These are phyloP conservation scores for Ogataea ganodermae DNA, from an alignment of 805 yeast genomes.

Conservation along the genomic window DNA sequence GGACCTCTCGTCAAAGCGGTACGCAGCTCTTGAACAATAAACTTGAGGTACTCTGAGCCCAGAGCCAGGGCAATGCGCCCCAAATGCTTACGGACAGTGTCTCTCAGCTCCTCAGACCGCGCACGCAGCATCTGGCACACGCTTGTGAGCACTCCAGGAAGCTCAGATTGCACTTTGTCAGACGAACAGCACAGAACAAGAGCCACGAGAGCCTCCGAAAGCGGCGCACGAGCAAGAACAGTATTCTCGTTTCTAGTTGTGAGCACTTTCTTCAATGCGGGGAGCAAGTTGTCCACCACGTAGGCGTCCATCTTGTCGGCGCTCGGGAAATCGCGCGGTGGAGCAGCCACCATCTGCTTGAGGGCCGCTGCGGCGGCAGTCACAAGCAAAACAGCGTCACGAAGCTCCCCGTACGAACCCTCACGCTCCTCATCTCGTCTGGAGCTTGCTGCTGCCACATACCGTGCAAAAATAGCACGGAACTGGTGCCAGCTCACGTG, in stretches of 20 bases:
- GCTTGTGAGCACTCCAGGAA: constrained; percentile 82
- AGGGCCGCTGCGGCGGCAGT: constrained; percentile 56
- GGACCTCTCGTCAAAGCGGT: constrained; percentile 85
- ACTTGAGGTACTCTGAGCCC: constrained; percentile 73
- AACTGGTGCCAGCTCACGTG: constrained; percentile 78
- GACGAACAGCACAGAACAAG: constrained; percentile 62
- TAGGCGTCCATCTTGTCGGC: constrained; percentile 44
- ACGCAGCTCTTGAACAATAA: constrained; percentile 75
- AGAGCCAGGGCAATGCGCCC: constrained; percentile 62
- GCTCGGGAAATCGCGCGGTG: constrained; percentile 20
- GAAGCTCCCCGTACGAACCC: constrained; percentile 41
- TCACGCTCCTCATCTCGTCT: constrained; percentile 29
- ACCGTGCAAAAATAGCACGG: constrained; percentile 71
- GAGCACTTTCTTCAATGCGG: constrained; percentile 61
- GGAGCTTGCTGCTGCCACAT: constrained; percentile 40
- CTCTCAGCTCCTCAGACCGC: constrained; percentile 84
- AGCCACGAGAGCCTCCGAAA: constrained; percentile 78
- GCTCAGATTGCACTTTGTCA: constrained; percentile 53
- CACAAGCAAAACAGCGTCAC: constrained; percentile 59
- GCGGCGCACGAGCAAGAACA: constrained; percentile 68
- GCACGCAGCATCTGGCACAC: constrained; percentile 89
- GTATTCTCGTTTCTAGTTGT: constrained; percentile 76
- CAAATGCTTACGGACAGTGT: constrained; percentile 75
- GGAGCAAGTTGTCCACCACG: constrained; percentile 58
- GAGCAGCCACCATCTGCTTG: constrained; percentile 13